Evolutionary conservation across 1,284 basidiomycete species (phyloP), one percentile per base, ranked within the genome.

Genomic region (Fomitiporia mediterranea): DNA sequence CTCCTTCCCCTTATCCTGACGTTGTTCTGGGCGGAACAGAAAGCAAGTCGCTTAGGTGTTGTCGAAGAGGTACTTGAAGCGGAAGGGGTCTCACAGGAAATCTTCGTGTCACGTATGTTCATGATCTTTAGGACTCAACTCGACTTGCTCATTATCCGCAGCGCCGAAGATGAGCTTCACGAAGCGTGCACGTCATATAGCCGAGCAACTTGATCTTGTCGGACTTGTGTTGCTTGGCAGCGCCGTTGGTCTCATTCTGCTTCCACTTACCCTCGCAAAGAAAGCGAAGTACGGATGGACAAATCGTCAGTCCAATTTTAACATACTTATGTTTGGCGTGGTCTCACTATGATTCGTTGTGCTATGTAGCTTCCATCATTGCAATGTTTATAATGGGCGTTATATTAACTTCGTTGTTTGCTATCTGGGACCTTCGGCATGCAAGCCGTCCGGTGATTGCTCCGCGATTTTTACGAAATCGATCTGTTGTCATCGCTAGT

Each of bases 11-110:
- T 84, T 49, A 86, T 89, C 62, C 56, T 77, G 56, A 83, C 82
- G 13, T 80, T 91, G 9, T 71, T 85, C 53, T 90, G 86, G 86
- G 84, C 84, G 0, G 86, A 91, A 65, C 64, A 68, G 53, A 83
- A 82, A 67, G 83, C 84, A 4, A 79, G 75, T 65, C 76, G 73
- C 59, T 69, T 79, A 21, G 78, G 78, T 2, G 66, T 80, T 47
- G 67, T 79, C 60, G 46, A 63, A 44, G 55, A 54, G 30, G 51
- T 61, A 6, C 27, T 59, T 27, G 25, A 9, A 13, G 44, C 17
- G 21, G 32, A 25, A 6, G 50, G 32, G 23, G 32, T 9, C 17
- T 8, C 17, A 3, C 23, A 25, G 25, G 13, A 55, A 60, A 53
- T 53, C 56, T 21, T 40, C 58, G 40, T 48, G 62, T 32, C 21